Evolutionary conservation across 768 basidiomycete species (phyloP).

Genomic region (Phanerochaete carnosa): DNA sequence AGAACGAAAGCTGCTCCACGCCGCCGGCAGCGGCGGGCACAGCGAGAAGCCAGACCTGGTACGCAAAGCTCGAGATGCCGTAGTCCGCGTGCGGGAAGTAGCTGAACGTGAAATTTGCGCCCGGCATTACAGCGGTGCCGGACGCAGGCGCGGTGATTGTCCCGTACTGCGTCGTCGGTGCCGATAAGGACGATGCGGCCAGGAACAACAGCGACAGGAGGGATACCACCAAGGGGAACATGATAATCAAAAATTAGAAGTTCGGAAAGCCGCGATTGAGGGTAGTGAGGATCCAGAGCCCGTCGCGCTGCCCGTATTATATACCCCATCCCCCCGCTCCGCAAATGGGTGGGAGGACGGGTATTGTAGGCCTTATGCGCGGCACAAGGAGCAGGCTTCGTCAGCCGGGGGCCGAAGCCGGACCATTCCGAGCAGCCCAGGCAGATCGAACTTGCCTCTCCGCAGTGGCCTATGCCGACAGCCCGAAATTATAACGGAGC

Average conservation of each 20-base stretch:
- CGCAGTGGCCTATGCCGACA: too few relatives aligned
- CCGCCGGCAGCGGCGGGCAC: constrained; percentile 14
- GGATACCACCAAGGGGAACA: background rate
- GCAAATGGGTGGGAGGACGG: too few relatives aligned
- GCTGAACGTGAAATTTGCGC: constrained; percentile 36
- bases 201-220: constrained; percentile 3
- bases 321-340: too few relatives aligned
- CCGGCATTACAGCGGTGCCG: constrained; percentile 38
- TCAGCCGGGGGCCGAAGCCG: too few relatives aligned
- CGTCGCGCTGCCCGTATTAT: background rate
- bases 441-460: too few relatives aligned
- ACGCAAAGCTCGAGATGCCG: constrained; percentile 39
- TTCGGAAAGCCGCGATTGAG: background rate
- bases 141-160: constrained; percentile 28
- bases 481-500: too few relatives aligned
- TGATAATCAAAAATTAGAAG: background rate
- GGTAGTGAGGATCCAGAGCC: background rate
- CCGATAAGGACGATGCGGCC: constrained; percentile 1
- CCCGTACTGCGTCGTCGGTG: constrained; percentile 10
- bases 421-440: too few relatives aligned
- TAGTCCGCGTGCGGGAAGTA: constrained; percentile 40
- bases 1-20: constrained; percentile 18
- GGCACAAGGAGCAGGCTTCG: too few relatives aligned
- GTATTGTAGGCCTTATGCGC: too few relatives aligned
- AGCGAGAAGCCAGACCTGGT: constrained; percentile 39